phyloP scores from a whole-genome alignment of 768 basidiomycete genomes.

The Pholiota molesta region DNA sequence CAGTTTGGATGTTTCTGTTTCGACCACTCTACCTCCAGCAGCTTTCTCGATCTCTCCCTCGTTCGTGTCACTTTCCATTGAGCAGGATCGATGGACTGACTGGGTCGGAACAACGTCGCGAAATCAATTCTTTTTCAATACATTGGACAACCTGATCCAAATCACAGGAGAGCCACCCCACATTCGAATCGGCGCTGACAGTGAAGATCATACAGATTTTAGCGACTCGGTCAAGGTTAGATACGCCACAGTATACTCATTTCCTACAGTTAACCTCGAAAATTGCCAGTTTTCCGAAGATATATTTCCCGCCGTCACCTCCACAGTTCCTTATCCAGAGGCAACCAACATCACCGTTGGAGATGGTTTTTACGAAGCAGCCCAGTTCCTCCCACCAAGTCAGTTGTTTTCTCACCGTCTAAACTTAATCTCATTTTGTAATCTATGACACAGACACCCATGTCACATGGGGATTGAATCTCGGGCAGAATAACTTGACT shows the following conservation, averaged over 20 bases:
- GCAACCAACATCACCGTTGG: slow-evolving; percentile 64
- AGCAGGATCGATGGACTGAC: slow-evolving; percentile 71
- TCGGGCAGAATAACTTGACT: slow-evolving; percentile 57
- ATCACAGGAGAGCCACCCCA: slow-evolving; percentile 56
- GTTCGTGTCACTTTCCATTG: slow-evolving; percentile 67
- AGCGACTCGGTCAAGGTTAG: slow-evolving; percentile 47
- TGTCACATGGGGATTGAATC: slow-evolving; percentile 70
- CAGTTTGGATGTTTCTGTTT: slow-evolving; percentile 40
- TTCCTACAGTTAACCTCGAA: not conserved
- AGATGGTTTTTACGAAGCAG: slow-evolving; percentile 54
- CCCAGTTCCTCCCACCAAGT: slow-evolving; percentile 55
- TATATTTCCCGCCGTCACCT: slow-evolving; percentile 50
- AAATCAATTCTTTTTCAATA: slow-evolving; percentile 65
- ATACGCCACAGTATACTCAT: not conserved
- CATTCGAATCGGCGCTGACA: slow-evolving; percentile 63
- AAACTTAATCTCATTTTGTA: not conserved
- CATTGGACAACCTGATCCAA: slow-evolving; percentile 55
- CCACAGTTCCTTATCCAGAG: slow-evolving; percentile 65
- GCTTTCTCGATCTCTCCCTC: slow-evolving; percentile 45
- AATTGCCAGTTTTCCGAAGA: slow-evolving; percentile 44
- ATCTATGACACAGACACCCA: slow-evolving; percentile 46
- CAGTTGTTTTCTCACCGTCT: slow-evolving; percentile 17
- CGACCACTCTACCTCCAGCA: slow-evolving; percentile 35
- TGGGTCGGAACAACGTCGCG: slow-evolving; percentile 58
- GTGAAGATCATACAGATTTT: slow-evolving; percentile 62